Percentiles rank a stretch among this genome's conserved stretches.
Evolutionary conservation across 306 rosid genomes (phyloP).

Genomic region (Casuarina equisetifolia): DNA sequence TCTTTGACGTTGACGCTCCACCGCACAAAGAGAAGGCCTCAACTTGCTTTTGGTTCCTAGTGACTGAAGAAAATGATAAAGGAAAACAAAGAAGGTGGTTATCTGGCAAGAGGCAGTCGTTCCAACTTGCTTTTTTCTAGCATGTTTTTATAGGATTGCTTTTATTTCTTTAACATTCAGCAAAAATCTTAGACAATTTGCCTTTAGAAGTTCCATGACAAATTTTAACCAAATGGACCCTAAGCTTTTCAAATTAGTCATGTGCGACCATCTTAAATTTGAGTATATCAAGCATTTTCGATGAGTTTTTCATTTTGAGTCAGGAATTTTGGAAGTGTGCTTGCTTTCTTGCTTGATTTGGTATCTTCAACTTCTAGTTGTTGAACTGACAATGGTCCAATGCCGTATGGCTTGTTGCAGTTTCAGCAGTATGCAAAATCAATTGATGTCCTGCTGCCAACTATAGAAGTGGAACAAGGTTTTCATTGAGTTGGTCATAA

Average conservation of each 20-base stretch:
- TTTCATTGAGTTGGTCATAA: not conserved
- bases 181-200: not conserved
- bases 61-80: no score
- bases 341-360: not conserved
- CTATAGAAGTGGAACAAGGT: constrained; percentile 5
- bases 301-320: not conserved
- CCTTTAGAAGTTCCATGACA: not conserved
- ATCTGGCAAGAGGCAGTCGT: no score
- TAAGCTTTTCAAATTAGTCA: not conserved
- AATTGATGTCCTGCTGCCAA: constrained; percentile 27
- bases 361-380: not conserved
- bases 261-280: not conserved
- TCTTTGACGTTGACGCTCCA: no score
- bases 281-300: not conserved
- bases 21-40: no score
- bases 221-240: not conserved
- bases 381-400: constrained; percentile 5
- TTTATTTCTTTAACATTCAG: not conserved
- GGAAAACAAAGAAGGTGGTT: no score
- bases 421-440: constrained; percentile 28
- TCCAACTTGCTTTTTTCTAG: no score
- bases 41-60: no score
- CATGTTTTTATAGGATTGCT: not conserved
- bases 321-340: not conserved
- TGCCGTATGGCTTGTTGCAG: constrained; percentile 35